phyloP scores from a whole-genome alignment of 768 basidiomycete species.

The Phylloporus sp. region DNA sequence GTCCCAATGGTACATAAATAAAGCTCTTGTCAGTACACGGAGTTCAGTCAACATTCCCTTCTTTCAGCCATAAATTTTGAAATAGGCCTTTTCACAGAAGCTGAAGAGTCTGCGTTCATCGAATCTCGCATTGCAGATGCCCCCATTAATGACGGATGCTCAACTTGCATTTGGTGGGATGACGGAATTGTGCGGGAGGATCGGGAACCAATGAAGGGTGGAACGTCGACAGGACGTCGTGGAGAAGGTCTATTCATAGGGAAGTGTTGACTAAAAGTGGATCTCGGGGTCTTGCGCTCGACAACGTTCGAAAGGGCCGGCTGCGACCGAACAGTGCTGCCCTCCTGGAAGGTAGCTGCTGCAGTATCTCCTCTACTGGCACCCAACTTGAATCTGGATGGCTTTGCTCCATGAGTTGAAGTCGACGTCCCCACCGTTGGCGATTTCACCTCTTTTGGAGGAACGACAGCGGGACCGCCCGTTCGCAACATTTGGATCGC shows the following conservation, averaged over 20 bases:
- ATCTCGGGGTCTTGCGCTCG: conserved; percentile 19
- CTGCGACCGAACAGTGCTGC: conserved; percentile 36
- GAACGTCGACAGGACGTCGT: background rate
- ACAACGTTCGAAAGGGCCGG: conserved; percentile 21
- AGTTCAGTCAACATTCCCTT: conserved; percentile 14
- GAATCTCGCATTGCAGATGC: conserved; percentile 12
- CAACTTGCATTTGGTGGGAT: conserved; percentile 9
- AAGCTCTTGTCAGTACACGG: too few relatives aligned
- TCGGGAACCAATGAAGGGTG: conserved; percentile 17
- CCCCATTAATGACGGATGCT: conserved; percentile 23
- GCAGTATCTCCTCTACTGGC: background rate
- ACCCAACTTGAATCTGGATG: conserved; percentile 46
- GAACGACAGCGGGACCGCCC: conserved; percentile 29
- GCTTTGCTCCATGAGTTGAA: conserved; percentile 28
- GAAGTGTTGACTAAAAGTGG: conserved; percentile 9
- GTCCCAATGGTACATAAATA: too few relatives aligned
- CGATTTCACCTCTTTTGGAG: background rate
- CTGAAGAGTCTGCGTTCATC: background rate
- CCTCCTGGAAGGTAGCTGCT: conserved; percentile 17
- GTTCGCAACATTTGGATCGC: conserved; percentile 46
- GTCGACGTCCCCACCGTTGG: background rate
- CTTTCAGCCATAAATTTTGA: conserved; percentile 35
- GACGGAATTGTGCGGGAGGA: conserved; percentile 20
- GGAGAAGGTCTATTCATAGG: conserved; percentile 14
- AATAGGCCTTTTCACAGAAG: conserved; percentile 11